Base-by-base conservation (phyloP, 225 moss, liverwort and hornwort species). In the Polytrichum formosum region DNA sequence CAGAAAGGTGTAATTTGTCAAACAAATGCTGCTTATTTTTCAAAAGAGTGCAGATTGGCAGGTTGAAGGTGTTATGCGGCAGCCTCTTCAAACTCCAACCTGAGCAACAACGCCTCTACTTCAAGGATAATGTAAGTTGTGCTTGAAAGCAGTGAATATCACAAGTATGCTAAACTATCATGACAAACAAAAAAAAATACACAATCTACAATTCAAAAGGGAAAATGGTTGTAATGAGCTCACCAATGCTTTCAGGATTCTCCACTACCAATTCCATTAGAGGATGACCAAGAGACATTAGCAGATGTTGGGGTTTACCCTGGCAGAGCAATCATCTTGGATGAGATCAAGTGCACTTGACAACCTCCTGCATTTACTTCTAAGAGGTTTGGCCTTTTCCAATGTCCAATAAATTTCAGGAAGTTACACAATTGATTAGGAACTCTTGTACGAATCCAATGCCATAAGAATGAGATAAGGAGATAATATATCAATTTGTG, bases 231-330 rank as follows among this genome's bases (percentile, higher is more conserved):
- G 13, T 46, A 16, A 46, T 4, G 4, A 16, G 16, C 46, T 31
- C 46, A 46, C 10, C 13, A 46, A 46, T 46, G 46, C 46, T 16
- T 16, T 46, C 77, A 83, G 79, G 83, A 83, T 63, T 70, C 83
- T 65, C 83, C 83, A 0, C 62, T 79, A 6, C 79, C 83, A 53
- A 75, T 83, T 64, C 68, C 70, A 26, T 64, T 83, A 56, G 73
- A 73, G 55, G 76, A 83, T 70, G 83, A 79, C 53, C 26, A 64
- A 17, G 79, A 83, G 70, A 83, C 76, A 55, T 53, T 83, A 54
- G 73, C 66, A 53, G 83, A 83, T 22, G 55, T 66, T 5, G 83
- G 83, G 6, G 70, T 83, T 66, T 76, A 67, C 30, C 76, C 78
- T 5, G 60, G 65, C 26, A 63, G 72, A 26, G 68, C 56, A 31